Base-by-base conservation (phyloP, 2,329 filamentous ascomycete genomes). In the Myriosclerotinia duriaeana region DNA sequence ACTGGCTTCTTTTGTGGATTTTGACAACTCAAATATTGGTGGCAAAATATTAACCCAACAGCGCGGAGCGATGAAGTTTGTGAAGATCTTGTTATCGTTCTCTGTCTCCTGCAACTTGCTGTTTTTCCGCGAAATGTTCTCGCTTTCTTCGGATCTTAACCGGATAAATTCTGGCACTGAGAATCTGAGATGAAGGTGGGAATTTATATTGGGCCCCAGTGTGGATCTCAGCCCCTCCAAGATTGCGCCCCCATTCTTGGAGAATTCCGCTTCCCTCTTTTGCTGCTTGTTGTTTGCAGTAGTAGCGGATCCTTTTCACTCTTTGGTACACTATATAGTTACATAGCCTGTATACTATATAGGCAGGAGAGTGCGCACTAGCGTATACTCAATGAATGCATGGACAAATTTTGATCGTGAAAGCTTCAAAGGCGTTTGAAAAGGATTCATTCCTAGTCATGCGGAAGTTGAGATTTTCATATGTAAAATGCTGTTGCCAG, bases 1-100 rank as follows among this genome's bases (percentile, higher is more conserved):
- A 50, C 30, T 38, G 46, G 34, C 40, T 5, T 50, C 44, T 50
- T 48, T 26, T 26, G 44, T 61, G 58, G 58, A 61, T 38, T 54
- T 56, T 50, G 58, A 50, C 58, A 61, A 20, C 30, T 50, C 44
- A 60, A 60, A 60, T n/a, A n/a, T 60, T 50, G 34, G 58, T 61
- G 58, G 34, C 58, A 26, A 60, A 50, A 11, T 2, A 38, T 61
- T 26, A 61, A 20, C 44, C 44, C 44, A 61, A 50, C 44, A 50
- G 34, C 42, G 11, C 36, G 22, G 12, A 36, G 26, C 42, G 11
- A 36, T 36, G 20, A 38, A 48, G 20, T 60, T 14, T 50, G 46
- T 26, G 30, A 50, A 60, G 14, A 60, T 60, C 58, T 60, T 50
- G 26, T 22, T 34, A n/a, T 38, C 44, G 14, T 9, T 36, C 30